Evolutionary conservation across 192 early-diverging fungal species (phyloP).

Genomic region (Allomyces javanicus): DNA sequence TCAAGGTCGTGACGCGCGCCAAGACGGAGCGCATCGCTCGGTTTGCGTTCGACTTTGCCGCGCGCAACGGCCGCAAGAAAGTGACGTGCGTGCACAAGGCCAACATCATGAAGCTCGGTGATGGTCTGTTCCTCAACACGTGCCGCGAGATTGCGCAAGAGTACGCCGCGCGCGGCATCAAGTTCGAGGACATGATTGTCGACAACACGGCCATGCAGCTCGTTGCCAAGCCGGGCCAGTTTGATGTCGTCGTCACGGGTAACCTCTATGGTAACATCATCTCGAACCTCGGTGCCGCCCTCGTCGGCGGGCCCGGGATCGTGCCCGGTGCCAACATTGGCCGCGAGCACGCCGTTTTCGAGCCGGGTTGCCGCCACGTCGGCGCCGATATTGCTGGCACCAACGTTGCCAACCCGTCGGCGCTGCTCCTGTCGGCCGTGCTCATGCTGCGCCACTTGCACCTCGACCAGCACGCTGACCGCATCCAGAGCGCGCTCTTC

Average conservation of each 20-base stretch:
- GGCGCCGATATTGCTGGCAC: slow-evolving; percentile 85
- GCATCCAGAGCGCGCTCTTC: slow-evolving; percentile 72
- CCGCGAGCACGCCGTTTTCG: slow-evolving; percentile 89
- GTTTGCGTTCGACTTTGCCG: slow-evolving; percentile 96
- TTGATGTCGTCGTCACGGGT: slow-evolving; percentile 98
- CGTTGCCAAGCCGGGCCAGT: slow-evolving; percentile 91
- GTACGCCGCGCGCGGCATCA: slow-evolving; percentile 70
- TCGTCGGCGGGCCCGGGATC: slow-evolving; percentile 89
- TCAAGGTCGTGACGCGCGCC: slow-evolving; percentile 88
- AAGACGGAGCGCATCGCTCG: slow-evolving; percentile 98
- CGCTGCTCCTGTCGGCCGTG: slow-evolving; percentile 77
- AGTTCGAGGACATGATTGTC: slow-evolving; percentile 98
- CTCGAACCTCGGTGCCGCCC: slow-evolving; percentile 90
- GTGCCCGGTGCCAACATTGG: slow-evolving; percentile 97
- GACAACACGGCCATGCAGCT: slow-evolving; percentile 99
- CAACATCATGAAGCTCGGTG: slow-evolving; percentile 99
- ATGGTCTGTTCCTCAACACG: slow-evolving; percentile 92
- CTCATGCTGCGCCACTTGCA: slow-evolving; percentile 92
- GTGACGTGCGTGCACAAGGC: slow-evolving; percentile 99
- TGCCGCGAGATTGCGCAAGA: slow-evolving; percentile 90
- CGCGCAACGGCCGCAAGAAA: slow-evolving; percentile 93
- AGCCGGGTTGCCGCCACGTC: slow-evolving; percentile 96
- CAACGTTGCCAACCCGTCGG: slow-evolving; percentile 91
- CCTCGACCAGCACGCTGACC: slow-evolving; percentile 71
- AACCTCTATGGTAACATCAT: slow-evolving; percentile 99